Base-by-base conservation (phyloP, 1,284 basidiomycete genomes). In the Cryptococcus sp. region DNA sequence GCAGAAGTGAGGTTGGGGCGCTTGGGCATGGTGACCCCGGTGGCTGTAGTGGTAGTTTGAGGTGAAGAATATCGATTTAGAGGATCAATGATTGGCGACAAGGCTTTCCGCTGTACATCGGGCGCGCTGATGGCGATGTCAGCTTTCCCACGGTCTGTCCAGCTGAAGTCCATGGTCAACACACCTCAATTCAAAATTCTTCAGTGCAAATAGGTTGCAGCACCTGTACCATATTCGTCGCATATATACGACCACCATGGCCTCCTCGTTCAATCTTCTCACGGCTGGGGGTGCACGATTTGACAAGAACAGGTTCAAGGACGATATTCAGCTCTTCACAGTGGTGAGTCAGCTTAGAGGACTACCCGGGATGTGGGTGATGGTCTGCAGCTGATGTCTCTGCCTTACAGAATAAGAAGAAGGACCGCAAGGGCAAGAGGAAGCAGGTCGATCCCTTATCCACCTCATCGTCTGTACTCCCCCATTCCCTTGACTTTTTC, bases 401-500 rank as follows among this genome's bases (percentile, higher is more conserved):
- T 53, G 23, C 13, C 21, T 51, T 18, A 44, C 24, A 38, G 24
- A 35, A 61, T 60, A 71, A 80, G 51, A 46, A 69, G 60, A 59
- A 66, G 43, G 36, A 81, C 77, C 24, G 82, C 82, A 63, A 67
- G 49, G 63, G 63, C 8, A 70, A 70, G 52, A 63, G 64, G 43
- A 67, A 66, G 55, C 49, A n/a, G 53, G 57, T 44, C 54, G 48
- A 16, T 37, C 50, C n/a, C 42, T 40, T 39, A 13, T 39, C 12
- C 62, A 61, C 56, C 62, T 4, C 38, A 8, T 15, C 45, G 5
- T 38, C 62, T 55, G 65, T 63, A 60, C 82, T 94, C 18, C 92
- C 92, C 0, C 67, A 80, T 2, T 88, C 88, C 61, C 81, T 95
- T 4, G 89, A 96, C 73, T 93, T 93, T 75, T 95, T 94, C 79